A percentile compares a stretch with the other conserved stretches of the same genome.
These are phyloP conservation scores for Miscanthus sacchariflorus DNA, from an alignment of 202 grass and related monocot species.

Conservation along the genomic window DNA sequence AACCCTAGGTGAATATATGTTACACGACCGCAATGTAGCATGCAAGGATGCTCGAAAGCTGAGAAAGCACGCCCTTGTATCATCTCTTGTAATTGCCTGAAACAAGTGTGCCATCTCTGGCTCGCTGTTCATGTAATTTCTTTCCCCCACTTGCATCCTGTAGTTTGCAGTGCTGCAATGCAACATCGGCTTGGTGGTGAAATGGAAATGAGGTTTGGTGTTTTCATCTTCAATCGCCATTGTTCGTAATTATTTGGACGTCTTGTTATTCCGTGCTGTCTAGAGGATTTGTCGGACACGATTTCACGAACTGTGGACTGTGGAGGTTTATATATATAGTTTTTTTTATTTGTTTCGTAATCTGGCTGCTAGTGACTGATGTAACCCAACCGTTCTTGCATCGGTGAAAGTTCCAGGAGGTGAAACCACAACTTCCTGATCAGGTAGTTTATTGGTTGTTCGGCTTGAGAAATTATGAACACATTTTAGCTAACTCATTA, in stretches of 20 bases:
- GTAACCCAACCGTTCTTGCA: neutral
- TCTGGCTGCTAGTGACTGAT: neutral
- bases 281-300: neutral
- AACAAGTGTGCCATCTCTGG: conserved; percentile 26
- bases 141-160: conserved; percentile 18
- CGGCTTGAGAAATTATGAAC: neutral
- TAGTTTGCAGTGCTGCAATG: conserved; percentile 23
- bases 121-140: neutral
- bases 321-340: neutral
- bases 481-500: no score
- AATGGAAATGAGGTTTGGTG: neutral
- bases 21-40: conserved; percentile 3
- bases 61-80: conserved; percentile 34
- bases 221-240: neutral
- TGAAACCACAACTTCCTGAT: neutral
- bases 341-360: neutral
- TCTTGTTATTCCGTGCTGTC: neutral
- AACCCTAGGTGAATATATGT: conserved; percentile 49
- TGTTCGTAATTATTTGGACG: neutral
- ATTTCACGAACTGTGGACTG: neutral
- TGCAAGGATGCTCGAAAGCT: conserved; percentile 15
- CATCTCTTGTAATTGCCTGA: conserved; percentile 22
- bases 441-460: neutral
- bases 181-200: neutral
- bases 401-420: neutral